Evolutionary conservation across 805 yeast species (phyloP).

Genomic region (Yueomyces sp.): DNA sequence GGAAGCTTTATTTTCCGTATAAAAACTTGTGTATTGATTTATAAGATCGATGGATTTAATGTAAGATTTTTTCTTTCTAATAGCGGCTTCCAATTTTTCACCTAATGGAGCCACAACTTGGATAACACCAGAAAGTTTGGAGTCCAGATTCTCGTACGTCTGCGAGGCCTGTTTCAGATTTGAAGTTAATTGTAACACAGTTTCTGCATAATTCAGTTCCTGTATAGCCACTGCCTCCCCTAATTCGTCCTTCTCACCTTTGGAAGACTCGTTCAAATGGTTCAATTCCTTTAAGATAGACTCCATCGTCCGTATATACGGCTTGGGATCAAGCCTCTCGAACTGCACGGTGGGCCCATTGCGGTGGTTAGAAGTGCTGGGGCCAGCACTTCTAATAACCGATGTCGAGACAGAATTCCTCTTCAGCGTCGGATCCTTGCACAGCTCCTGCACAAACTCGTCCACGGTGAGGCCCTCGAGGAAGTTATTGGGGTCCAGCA

Average conservation of each 20-base stretch:
- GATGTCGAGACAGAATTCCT: background rate
- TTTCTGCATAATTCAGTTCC: constrained; percentile 56
- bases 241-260: constrained; percentile 34
- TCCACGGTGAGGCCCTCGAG: constrained; percentile 58
- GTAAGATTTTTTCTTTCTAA: constrained; percentile 63
- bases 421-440: constrained; percentile 40
- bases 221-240: constrained; percentile 44
- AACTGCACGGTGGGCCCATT: constrained; percentile 3
- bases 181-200: constrained; percentile 33
- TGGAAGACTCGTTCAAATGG: constrained; percentile 44
- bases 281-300: constrained; percentile 64
- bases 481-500: constrained; percentile 48
- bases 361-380: too few relatives aligned
- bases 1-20: constrained; percentile 29
- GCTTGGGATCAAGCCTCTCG: constrained; percentile 65
- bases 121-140: constrained; percentile 33
- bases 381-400: background rate
- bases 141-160: constrained; percentile 17
- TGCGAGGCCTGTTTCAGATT: constrained; percentile 11
- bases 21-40: constrained; percentile 65
- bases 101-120: constrained; percentile 57
- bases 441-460: constrained; percentile 69
- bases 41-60: constrained; percentile 59
- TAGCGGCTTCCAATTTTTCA: constrained; percentile 49
- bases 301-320: constrained; percentile 87